Evolutionary conservation across 192 early-diverging fungal genomes (phyloP).

Genomic region (Linnemannia zychae): DNA sequence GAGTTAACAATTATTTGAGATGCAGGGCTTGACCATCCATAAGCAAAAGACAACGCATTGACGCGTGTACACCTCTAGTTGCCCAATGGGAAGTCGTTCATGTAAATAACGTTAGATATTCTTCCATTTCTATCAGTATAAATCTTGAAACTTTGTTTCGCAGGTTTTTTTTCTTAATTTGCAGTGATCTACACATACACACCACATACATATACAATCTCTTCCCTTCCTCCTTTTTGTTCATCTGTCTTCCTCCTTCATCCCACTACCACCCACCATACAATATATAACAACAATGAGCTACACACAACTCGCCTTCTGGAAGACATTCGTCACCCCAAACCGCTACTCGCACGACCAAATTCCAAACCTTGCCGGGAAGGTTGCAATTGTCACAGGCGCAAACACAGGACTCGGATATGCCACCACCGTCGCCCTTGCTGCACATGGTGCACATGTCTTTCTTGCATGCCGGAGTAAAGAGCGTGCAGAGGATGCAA

Average conservation of each 20-base stretch:
- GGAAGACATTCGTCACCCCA: slow-evolving; percentile 13
- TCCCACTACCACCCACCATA: not conserved
- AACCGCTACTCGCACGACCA: slow-evolving; percentile 28
- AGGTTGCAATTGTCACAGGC: slow-evolving; percentile 63
- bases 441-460: slow-evolving; percentile 37
- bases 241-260: no score
- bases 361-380: slow-evolving; percentile 57
- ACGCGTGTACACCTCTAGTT: no score
- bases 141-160: no score
- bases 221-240: not conserved
- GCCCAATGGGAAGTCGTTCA: no score
- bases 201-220: no score
- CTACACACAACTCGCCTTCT: not conserved
- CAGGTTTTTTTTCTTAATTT: no score
- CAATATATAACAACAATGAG: not conserved
- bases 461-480: slow-evolving; percentile 25
- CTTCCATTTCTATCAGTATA: no score
- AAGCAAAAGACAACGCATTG: no score
- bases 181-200: no score
- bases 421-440: slow-evolving; percentile 28
- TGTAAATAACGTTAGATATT: no score
- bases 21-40: no score
- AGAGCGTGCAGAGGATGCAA: slow-evolving; percentile 10
- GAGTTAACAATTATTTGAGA: no score
- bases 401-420: slow-evolving; percentile 58